Evolutionary conservation across 2,329 filamentous ascomycete species (phyloP).

Genomic region (Chrysosporium queenslandicum): DNA sequence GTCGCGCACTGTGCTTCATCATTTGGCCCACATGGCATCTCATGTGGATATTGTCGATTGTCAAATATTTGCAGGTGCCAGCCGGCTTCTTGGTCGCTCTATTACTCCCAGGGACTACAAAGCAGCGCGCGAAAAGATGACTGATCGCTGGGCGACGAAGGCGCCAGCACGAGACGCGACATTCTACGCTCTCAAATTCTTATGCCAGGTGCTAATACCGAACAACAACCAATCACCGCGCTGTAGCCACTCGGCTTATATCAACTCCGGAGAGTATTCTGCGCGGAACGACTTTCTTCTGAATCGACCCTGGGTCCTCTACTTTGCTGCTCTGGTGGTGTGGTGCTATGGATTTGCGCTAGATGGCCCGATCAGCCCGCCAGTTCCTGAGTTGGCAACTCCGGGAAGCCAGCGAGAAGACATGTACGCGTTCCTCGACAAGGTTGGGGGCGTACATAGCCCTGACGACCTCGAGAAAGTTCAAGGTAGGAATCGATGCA

Average conservation of each 20-base stretch:
- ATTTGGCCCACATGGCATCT: conserved; percentile 94
- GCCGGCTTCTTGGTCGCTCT: conserved; percentile 69
- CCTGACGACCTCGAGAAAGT: conserved; percentile 68
- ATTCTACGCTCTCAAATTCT: conserved; percentile 82
- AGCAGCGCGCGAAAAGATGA: conserved; percentile 72
- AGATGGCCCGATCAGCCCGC: conserved; percentile 59
- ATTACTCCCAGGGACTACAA: conserved; percentile 75
- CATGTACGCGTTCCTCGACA: conserved; percentile 68
- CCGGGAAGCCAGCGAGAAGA: conserved; percentile 59
- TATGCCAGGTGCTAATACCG: conserved; percentile 70
- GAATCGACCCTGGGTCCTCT: conserved; percentile 90
- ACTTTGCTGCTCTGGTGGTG: conserved; percentile 82
- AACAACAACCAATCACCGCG: conserved; percentile 27
- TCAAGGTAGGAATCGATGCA: conserved; percentile 69
- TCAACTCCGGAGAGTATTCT: conserved; percentile 51
- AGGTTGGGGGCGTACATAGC: conserved; percentile 59
- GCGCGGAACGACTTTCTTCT: conserved; percentile 81
- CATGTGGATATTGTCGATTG: conserved; percentile 96
- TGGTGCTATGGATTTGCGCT: conserved; percentile 92
- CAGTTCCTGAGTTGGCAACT: conserved; percentile 43
- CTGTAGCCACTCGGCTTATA: conserved; percentile 18
- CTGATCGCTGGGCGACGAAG: conserved; percentile 77
- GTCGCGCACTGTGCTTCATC: conserved; percentile 78
- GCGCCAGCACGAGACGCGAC: conserved; percentile 82
- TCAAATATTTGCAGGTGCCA: conserved; percentile 87